Base-by-base conservation (phyloP, 208 protist genomes). In the Crithidia brevicula region DNA sequence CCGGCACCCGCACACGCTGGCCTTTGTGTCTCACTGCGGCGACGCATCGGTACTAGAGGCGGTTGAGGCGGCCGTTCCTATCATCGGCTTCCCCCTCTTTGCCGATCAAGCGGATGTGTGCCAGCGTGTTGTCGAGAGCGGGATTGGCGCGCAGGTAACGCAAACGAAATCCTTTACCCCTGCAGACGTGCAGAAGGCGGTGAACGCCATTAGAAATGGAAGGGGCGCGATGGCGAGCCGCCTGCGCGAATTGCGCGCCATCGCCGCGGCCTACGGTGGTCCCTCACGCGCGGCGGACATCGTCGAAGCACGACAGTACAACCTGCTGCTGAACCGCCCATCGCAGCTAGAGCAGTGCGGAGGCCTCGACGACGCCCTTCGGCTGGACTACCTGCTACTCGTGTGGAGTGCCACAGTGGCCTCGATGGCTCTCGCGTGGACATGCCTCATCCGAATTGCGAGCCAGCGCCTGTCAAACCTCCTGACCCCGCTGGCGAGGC, bases 41-140 rank as follows among this genome's bases (percentile, higher is more conserved):
- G 77, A 82, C 53, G 63, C 58, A 4, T 86, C 83, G 47, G 47
- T 85, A 25, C 42, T 77, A 49, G 83, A 84, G 57, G 69, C 83
- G 25, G 43, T 86, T 28, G 74, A 74, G 33, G 76, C 81, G 10
- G 64, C 46, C 18, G 62, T 89, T 8, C 83, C 77, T 7, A 43
- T 84, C 27, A 53, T 79, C 36, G 73, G 80, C 53, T 64, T 89
- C 31, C 83, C 83, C 31, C 73, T 86, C 47, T 84, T 83, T 28
- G 83, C 80, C 18, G 80, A 86, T 49, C 80, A 86, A 34, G 67
- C 56, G 2, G 83, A 86, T 52, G 83, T 84, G 38, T 89, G 83
- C 71, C 77, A 85, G 67, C 83, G 81, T n/a, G 65, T 84, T 38
- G 42, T 47, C 8, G 77, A 86, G 59, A 59, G 69, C 28, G 69